Evolutionary conservation across 2,329 filamentous ascomycete genomes (phyloP).

Genomic region (Xylaria polymorpha): DNA sequence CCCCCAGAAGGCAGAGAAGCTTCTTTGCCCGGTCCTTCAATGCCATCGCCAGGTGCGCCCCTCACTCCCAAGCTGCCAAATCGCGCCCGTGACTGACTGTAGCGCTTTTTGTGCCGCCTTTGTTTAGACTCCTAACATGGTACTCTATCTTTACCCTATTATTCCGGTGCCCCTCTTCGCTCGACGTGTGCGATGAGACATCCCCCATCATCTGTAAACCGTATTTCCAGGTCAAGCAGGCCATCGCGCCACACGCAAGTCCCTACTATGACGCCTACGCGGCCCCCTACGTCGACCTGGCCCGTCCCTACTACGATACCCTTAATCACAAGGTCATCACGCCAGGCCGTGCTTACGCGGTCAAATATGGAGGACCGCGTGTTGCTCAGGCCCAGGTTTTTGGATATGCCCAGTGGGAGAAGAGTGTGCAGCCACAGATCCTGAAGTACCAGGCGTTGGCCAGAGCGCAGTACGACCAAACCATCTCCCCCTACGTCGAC

Average conservation of each 20-base stretch:
- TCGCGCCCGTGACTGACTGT: slow-evolving; percentile 24
- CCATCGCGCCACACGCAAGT: slow-evolving; percentile 77
- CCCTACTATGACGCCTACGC: slow-evolving; percentile 90
- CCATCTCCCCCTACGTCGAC: slow-evolving; percentile 79
- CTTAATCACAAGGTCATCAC: slow-evolving; percentile 73
- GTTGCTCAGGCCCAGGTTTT: slow-evolving; percentile 75
- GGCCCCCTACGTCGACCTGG: slow-evolving; percentile 81
- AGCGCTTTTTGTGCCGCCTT: slow-evolving; percentile 15
- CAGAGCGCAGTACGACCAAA: slow-evolving; percentile 74
- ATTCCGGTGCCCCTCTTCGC: slow-evolving; percentile 81
- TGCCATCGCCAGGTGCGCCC: slow-evolving; percentile 61
- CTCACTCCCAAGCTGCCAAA: neutral
- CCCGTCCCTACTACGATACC: slow-evolving; percentile 77
- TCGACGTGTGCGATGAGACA: slow-evolving; percentile 73
- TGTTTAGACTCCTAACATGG: slow-evolving; percentile 79
- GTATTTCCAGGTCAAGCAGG: slow-evolving; percentile 75
- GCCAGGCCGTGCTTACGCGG: slow-evolving; percentile 74
- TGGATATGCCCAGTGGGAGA: slow-evolving; percentile 79
- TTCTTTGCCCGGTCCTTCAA: slow-evolving; percentile 58
- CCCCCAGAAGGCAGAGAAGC: slow-evolving; percentile 44
- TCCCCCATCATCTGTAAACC: slow-evolving; percentile 85
- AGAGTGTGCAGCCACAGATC: slow-evolving; percentile 79
- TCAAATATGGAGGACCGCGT: slow-evolving; percentile 80
- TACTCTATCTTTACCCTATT: slow-evolving; percentile 83
- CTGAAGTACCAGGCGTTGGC: slow-evolving; percentile 70